Evolutionary conservation across 805 yeast species (phyloP).

Genomic region (Myxozyma kluyveri): DNA sequence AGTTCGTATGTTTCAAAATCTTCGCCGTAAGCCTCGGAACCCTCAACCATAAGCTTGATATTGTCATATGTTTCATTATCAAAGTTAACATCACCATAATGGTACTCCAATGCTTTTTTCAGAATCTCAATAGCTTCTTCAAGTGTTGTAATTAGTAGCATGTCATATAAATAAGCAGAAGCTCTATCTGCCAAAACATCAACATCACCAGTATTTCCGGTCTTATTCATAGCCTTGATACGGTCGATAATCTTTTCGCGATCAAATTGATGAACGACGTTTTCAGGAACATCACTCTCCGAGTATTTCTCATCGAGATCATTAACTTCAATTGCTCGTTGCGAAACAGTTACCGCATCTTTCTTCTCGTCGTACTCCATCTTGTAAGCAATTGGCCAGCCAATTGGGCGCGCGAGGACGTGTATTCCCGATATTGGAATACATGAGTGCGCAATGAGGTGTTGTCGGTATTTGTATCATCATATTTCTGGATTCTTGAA

Average conservation of each 20-base stretch:
- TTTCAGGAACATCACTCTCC: no score
- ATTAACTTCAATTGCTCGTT: no score
- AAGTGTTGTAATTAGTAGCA: constrained; percentile 16
- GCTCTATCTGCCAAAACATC: constrained; percentile 24
- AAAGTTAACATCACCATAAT: constrained; percentile 46
- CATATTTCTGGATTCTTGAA: no score
- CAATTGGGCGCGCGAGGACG: no score
- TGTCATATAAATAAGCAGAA: constrained; percentile 14
- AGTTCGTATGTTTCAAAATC: constrained; percentile 13
- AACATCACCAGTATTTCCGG: constrained; percentile 19
- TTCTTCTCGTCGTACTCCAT: no score
- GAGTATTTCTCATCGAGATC: no score
- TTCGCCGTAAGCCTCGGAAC: constrained; percentile 14
- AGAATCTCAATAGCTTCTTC: constrained; percentile 46
- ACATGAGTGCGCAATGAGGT: no score
- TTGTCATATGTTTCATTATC: constrained; percentile 3
- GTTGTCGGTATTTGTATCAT: no score
- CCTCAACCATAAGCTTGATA: constrained; percentile 9
- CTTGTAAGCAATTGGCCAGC: no score
- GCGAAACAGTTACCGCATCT: no score
- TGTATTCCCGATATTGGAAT: no score
- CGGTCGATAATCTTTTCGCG: constrained; percentile 14
- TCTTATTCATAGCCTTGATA: constrained; percentile 17
- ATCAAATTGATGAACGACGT: no score
- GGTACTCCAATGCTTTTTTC: constrained; percentile 43